These are phyloP conservation scores for Nidularia sp. DNA, from an alignment of 768 basidiomycete genomes.

Conservation along the genomic window DNA sequence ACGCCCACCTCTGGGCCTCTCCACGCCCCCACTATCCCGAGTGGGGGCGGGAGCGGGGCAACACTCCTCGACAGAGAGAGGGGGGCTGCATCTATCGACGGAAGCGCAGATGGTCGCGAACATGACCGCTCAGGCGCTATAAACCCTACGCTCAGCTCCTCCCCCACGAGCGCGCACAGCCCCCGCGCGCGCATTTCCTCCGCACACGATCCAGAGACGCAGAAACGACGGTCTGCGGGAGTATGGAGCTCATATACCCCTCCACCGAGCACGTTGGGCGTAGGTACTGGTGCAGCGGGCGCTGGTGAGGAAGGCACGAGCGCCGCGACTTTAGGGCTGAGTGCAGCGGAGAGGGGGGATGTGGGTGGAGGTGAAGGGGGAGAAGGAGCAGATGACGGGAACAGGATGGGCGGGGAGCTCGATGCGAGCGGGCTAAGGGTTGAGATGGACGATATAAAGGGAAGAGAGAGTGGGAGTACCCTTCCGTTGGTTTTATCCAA, in stretches of 20 bases:
- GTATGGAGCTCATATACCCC: conserved; percentile 9
- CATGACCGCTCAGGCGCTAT: not conserved
- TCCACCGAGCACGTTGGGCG: not conserved
- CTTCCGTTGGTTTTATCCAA: too few species aligned
- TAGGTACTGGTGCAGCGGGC: conserved; percentile 6
- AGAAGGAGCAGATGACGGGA: not conserved
- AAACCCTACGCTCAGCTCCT: not conserved
- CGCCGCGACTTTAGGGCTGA: too few species aligned
- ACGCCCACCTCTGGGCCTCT: too few species aligned
- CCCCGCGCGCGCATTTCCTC: not conserved
- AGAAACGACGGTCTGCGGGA: conserved; percentile 33
- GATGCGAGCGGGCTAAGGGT: too few species aligned
- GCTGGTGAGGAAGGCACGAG: too few species aligned
- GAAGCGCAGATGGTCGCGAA: not conserved
- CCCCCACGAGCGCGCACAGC: not conserved
- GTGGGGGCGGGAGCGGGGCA: too few species aligned
- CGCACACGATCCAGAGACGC: not conserved
- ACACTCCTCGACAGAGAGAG: too few species aligned
- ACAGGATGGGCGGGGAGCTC: too few species aligned
- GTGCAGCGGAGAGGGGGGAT: not conserved
- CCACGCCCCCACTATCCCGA: too few species aligned
- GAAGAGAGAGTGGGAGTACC: too few species aligned
- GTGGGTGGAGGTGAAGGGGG: conserved; percentile 3
- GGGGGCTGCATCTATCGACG: not conserved
- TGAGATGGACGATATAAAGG: too few species aligned